Base-by-base conservation (phyloP, 176 grass and related monocot genomes). In the Triticum monococcum region DNA sequence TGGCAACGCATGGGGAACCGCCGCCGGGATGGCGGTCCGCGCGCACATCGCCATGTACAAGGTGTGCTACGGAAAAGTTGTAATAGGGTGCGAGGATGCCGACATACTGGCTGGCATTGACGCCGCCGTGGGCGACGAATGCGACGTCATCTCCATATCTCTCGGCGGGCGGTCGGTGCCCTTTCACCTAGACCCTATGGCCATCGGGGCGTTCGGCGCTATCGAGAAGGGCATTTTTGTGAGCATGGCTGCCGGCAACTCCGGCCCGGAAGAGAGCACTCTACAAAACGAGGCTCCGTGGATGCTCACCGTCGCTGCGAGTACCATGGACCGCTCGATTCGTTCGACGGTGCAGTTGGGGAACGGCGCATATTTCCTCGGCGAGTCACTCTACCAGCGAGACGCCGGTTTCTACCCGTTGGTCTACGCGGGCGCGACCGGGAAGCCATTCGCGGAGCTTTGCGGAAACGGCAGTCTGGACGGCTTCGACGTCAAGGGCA, bases 161-260 rank as follows among this genome's bases (percentile, higher is more conserved):
- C 8, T 80, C 10, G 81, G 61, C 37, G 74, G 76, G 41, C 14
- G 8, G 25, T 81, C 85, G 7, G 7, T 72, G 35, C 66, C 84
- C 6, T 83, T 78, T 75, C 62, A 88, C 78, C 12, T 3, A 0
- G 92, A 94, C 63, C 22, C 56, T n/a, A 75, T 94, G 2, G 92
- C 92, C 60, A 69, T 94, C 23, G 89, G 87, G 73, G 59, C 92
- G 50, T 88, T 89, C 46, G 63, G 25, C 20, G 90, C 86, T 41
- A 66, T 83, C 0, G 86, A 88, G 86, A 91, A 83, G 45, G 82
- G 83, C 4, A n/a, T 94, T 4, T 81, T 91, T n/a, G 88, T 94
- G 2, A 91, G 81, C 60, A 66, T 81, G 69, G 79, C 89, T 1
- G 86, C 85, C 0, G 92, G 86, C 5, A 94, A 91, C 52, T 10